Conservation (phyloP, 805 yeast species). For the Pichia deserticola region DNA sequence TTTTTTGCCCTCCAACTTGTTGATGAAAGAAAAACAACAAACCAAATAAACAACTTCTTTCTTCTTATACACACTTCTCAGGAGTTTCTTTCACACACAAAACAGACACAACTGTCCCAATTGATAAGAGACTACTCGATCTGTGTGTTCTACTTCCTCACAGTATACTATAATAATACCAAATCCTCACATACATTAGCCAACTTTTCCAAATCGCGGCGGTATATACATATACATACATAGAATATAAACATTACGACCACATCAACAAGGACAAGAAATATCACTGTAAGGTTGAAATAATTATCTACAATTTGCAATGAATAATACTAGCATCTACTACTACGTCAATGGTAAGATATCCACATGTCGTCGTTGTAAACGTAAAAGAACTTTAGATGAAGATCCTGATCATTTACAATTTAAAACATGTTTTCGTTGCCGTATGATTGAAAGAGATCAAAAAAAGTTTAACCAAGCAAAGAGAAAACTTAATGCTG, state of each 20-base stretch:
- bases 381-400: conserved; percentile 45
- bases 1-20: conserved; percentile 4
- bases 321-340: conserved; percentile 8
- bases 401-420: conserved; percentile 51
- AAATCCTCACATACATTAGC: background rate
- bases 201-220: conserved; percentile 3
- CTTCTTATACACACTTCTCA: background rate
- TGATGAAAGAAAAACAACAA: background rate
- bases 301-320: background rate
- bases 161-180: background rate
- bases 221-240: too few relatives aligned
- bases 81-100: background rate
- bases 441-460: conserved; percentile 47
- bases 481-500: conserved; percentile 17
- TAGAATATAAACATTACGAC: background rate
- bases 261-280: background rate
- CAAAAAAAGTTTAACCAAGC: conserved; percentile 27
- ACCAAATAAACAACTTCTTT: background rate
- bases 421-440: conserved; percentile 52
- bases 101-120: background rate
- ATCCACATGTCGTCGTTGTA: conserved; percentile 48
- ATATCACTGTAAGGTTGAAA: too few relatives aligned
- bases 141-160: background rate
- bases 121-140: background rate
- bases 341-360: conserved; percentile 28